Base-by-base conservation (phyloP, 768 basidiomycete species). In the Leccinum fibrillosum region DNA sequence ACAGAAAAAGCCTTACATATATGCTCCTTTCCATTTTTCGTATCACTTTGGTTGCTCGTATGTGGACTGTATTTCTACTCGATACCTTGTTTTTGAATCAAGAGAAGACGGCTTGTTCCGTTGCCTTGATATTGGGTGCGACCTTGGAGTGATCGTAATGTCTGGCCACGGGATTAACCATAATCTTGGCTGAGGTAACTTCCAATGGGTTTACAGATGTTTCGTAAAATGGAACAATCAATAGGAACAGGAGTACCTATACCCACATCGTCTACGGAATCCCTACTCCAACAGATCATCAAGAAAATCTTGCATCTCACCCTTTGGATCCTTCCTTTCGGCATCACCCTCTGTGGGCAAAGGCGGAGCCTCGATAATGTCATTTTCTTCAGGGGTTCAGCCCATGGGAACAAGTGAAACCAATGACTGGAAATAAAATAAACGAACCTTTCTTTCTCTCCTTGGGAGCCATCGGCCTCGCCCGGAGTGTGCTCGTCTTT, bases 221-320 rank as follows among this genome's bases (percentile, higher is more conserved):
- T 15, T 2, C 21, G 19, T 8, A 13, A 5, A 17, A 21, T 8
- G 21, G 13, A 44, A 10, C 17, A 17, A 30, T 49, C 10, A 15
- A 34, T 26, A 37, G 8, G 15, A 5, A 5, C 42, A 44, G n/a
- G 19, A 28, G 10, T 57, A 19, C 28, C 17, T 45, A 17, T 4
- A 32, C 54, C 34, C 2, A 3, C 35, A 35, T 44, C 49, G 44
- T 19, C 47, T n/a, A 34, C 8, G 11, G 10, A 10, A 7, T 53
- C 42, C 19, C 74, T 68, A 81, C n/a, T 70, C 69, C 9, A 90
- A 66, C 4, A 90, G 67, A 37, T 88, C 86, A 58, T 90, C 88
- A 28, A 90, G 71, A 64, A 88, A 90, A 45, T 84, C 86, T 69
- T 90, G 81, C 85, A 90, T 84, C 53, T 84, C 78, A 37, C 72